Percentiles rank a stretch among this genome's conserved stretches.
Conservation (phyloP, 371 early-diverging fungal genomes). For the Basidiobolus meristosporus region DNA sequence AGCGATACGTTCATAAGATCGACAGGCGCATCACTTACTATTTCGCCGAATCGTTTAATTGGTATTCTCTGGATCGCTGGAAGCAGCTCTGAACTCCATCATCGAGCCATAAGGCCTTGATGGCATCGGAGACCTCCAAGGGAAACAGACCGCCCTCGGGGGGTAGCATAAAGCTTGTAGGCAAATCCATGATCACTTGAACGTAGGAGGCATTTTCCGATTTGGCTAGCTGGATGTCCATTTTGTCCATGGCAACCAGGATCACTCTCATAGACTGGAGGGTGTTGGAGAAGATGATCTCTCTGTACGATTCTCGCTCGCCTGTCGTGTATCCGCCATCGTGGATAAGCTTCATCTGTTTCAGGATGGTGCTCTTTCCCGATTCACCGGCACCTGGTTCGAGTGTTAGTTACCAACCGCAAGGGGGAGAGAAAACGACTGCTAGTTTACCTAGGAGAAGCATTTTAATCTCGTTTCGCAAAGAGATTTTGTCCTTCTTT, state of each 20-base stretch:
- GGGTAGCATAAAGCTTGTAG: conserved; percentile 67
- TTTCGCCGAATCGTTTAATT: conserved; percentile 73
- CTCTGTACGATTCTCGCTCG: conserved; percentile 75
- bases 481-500: conserved; percentile 47
- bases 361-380: conserved; percentile 89
- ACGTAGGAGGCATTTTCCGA: conserved; percentile 37
- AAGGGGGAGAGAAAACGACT: not conserved
- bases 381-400: conserved; percentile 86
- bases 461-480: conserved; percentile 87
- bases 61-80: conserved; percentile 70
- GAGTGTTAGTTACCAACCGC: not conserved
- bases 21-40: conserved; percentile 43
- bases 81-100: conserved; percentile 60
- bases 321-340: conserved; percentile 72
- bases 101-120: conserved; percentile 73
- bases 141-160: conserved; percentile 16
- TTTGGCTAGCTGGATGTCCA: conserved; percentile 44
- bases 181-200: conserved; percentile 50
- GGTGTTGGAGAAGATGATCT: conserved; percentile 84
- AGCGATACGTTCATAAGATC: not conserved
- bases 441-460: conserved; percentile 78
- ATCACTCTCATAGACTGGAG: conserved; percentile 87
- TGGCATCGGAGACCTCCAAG: conserved; percentile 50
- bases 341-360: conserved; percentile 94
- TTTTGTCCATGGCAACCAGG: conserved; percentile 73